Percentiles rank a stretch among this genome's conserved stretches.
These are phyloP conservation scores for Funneliformis caledonium DNA, from an alignment of 371 early-diverging fungal species.

Conservation along the genomic window DNA sequence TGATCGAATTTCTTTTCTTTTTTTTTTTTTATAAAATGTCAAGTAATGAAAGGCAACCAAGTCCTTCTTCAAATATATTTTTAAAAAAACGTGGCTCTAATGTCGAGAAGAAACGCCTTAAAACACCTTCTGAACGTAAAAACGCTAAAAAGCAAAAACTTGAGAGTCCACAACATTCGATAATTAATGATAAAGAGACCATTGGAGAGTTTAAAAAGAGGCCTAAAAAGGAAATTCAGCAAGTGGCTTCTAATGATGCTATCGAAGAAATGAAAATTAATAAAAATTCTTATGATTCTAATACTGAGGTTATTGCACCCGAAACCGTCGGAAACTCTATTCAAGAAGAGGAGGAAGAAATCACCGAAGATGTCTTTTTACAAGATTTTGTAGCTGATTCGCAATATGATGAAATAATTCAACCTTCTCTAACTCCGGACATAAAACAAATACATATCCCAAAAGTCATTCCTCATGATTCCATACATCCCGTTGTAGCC, in stretches of 20 bases:
- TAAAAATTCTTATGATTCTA: background rate
- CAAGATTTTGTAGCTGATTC: background rate
- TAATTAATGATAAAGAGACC: background rate
- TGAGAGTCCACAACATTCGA: background rate
- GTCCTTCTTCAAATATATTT: background rate
- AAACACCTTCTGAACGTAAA: background rate
- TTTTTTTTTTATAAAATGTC: background rate
- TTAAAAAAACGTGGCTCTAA: background rate
- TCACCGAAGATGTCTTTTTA: background rate
- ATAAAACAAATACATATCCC: background rate
- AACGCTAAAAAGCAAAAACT: background rate
- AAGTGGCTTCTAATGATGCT: background rate
- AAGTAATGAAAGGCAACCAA: background rate
- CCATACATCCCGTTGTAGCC: conserved; percentile 2
- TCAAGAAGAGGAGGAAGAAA: background rate
- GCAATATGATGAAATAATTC: background rate
- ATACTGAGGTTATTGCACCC: background rate
- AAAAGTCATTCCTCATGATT: background rate
- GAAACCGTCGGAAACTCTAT: background rate
- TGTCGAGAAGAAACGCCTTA: background rate
- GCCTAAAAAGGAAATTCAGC: background rate
- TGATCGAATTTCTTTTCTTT: background rate
- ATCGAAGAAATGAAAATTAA: background rate
- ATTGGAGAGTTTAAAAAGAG: background rate
- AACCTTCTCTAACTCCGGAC: background rate